Evolutionary conservation across 75 land plant genomes (phyloP), one percentile per base, ranked within the genome.

Genomic region (Adiantum capillusveneris): DNA sequence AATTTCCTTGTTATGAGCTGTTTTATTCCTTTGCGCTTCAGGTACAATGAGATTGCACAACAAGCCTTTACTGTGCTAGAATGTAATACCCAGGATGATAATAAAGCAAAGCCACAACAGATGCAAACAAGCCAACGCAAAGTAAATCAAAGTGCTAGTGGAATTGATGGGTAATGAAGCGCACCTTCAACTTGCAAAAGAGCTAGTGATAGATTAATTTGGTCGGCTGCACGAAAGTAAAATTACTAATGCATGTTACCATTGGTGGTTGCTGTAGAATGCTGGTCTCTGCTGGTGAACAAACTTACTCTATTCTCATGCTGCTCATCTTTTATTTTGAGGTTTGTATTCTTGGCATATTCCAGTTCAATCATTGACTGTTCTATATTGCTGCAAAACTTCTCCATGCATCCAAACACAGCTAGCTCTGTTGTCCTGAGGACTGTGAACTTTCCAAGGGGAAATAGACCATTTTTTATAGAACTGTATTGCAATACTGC

Each of bases 31-130:
- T 49, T 19, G 20, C 52, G 3, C 6, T 6, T 17, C 65, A 88
- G 94, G 86, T 90, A 85, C 49, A 85, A 83, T 74, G 96, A 90
- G 63, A 90, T 90, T 61, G 96, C 90, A 44, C 72, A 79, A 48
- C 66, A 76, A 65, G 96, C 76, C 20, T 85, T 77, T 72, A 64
- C 53, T 37, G 75, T 78, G 34, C 59, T 76, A 67, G 67, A 58
- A 17, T 53, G 42, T 29, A 21, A 49, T 39, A 62, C 30, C 6
- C 51, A 11, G 11, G 11, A 56, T 24, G 25, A n/a, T n/a, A 24
- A 34, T 11, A 44, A 68, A 28, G 9, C 71, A 22, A 37, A 66
- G 25, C 54, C 43, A 14, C 50, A 72, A 27, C 52, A 18, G 20
- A 66, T 64, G 11, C 14, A 17, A 12, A 53, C 60, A 25, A 44